Evolutionary conservation across 331 rosid genomes (phyloP).

Genomic region (Acacia pycnantha): DNA sequence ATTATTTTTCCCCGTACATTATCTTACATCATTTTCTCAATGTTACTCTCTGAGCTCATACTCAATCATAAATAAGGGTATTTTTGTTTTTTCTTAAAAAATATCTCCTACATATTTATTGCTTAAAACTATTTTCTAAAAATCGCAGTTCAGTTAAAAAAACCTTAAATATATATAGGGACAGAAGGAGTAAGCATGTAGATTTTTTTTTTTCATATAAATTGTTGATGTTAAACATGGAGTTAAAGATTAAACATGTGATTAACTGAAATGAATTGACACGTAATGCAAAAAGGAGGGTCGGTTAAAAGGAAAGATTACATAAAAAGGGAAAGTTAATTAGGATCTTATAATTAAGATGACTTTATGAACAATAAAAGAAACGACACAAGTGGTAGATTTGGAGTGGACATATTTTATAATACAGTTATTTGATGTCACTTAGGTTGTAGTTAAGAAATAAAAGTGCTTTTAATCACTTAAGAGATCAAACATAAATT

Average conservation of each 20-base stretch:
- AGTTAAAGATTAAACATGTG: background rate
- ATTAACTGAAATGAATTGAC: background rate
- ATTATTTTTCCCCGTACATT: too few relatives aligned
- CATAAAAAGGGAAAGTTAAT: background rate
- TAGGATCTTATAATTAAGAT: background rate
- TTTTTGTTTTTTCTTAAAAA: too few relatives aligned
- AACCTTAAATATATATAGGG: too few relatives aligned
- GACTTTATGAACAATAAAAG: background rate
- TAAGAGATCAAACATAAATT: background rate
- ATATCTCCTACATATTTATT: too few relatives aligned
- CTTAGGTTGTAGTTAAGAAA: background rate
- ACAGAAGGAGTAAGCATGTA: too few relatives aligned
- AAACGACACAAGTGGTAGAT: slow-evolving; percentile 11
- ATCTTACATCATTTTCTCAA: too few relatives aligned
- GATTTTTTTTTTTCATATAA: too few relatives aligned
- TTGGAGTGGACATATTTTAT: background rate
- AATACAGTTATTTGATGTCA: background rate
- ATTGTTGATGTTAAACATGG: background rate
- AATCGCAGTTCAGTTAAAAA: too few relatives aligned
- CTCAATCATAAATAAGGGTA: too few relatives aligned
- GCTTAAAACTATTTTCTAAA: too few relatives aligned
- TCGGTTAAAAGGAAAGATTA: background rate
- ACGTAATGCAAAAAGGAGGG: background rate
- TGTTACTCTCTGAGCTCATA: too few relatives aligned
- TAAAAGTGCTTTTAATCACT: background rate